Evolutionary conservation across 1,139 yeast genomes (phyloP).

Genomic region (Candida albicans): DNA sequence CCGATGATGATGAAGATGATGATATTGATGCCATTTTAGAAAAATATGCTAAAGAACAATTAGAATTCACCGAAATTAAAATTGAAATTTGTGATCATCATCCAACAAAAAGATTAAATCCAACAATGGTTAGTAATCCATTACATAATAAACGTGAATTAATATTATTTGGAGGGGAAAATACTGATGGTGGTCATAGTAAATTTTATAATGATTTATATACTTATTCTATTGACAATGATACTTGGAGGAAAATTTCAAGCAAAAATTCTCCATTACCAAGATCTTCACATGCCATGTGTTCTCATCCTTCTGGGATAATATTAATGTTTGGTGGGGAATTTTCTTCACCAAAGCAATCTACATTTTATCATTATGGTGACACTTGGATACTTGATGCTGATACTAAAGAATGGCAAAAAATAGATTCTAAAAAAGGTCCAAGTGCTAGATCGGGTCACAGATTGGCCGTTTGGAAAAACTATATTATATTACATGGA

Average conservation of each 20-base stretch:
- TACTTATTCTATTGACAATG: slow-evolving; percentile 73
- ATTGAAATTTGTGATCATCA: slow-evolving; percentile 54
- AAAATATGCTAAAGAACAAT: slow-evolving; percentile 78
- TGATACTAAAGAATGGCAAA: slow-evolving; percentile 84
- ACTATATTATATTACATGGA: slow-evolving; percentile 79
- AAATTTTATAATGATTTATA: slow-evolving; percentile 80
- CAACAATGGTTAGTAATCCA: slow-evolving; percentile 76
- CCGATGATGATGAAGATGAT: slow-evolving; percentile 86
- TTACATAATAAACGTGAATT: slow-evolving; percentile 75
- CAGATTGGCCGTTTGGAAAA: slow-evolving; percentile 88
- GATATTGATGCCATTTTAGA: slow-evolving; percentile 85
- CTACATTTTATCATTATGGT: slow-evolving; percentile 93
- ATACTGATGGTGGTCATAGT: slow-evolving; percentile 52
- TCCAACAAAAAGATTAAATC: slow-evolving; percentile 72
- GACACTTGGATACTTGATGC: slow-evolving; percentile 94
- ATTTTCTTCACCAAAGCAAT: slow-evolving; percentile 93
- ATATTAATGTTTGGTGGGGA: slow-evolving; percentile 93
- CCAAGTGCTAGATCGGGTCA: slow-evolving; percentile 94
- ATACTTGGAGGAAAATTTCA: slow-evolving; percentile 74
- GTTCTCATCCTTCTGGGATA: slow-evolving; percentile 88
- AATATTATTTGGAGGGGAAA: slow-evolving; percentile 87
- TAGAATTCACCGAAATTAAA: slow-evolving; percentile 68
- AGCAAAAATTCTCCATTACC: slow-evolving; percentile 92
- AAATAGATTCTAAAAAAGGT: slow-evolving; percentile 65
- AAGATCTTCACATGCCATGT: slow-evolving; percentile 91